phyloP scores from a whole-genome alignment of 192 early-diverging fungal genomes.

The Gamsiella multidivaricata region DNA sequence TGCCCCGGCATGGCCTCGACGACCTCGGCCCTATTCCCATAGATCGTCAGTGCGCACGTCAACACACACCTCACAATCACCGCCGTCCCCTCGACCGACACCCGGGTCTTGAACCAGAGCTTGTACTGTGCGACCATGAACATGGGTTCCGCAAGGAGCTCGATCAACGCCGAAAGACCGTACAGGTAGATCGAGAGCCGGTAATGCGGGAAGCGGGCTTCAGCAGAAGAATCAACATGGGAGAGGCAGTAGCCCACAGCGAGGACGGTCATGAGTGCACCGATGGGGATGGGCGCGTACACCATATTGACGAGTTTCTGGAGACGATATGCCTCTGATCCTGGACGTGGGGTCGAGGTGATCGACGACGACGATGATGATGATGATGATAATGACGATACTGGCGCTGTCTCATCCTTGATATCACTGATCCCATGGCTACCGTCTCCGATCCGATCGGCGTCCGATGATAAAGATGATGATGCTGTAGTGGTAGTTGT shows the following conservation, averaged over 20 bases:
- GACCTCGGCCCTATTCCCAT: constrained; percentile 45
- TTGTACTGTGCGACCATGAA: constrained; percentile 78
- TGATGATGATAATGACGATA: not conserved
- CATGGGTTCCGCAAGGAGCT: constrained; percentile 88
- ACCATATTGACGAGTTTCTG: constrained; percentile 80
- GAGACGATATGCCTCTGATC: constrained; percentile 34
- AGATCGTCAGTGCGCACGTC: constrained; percentile 72
- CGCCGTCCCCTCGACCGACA: constrained; percentile 84
- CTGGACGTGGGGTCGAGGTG: constrained; percentile 23
- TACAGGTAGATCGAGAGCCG: constrained; percentile 70
- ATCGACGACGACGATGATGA: not conserved
- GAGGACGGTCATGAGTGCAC: constrained; percentile 66
- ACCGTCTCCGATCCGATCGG: too few relatives aligned
- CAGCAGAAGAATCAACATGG: constrained; percentile 39
- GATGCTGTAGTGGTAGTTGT: not conserved
- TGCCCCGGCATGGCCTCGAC: not conserved
- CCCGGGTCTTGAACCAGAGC: constrained; percentile 82
- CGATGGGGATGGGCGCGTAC: constrained; percentile 74
- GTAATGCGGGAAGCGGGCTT: constrained; percentile 59
- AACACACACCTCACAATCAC: constrained; percentile 78
- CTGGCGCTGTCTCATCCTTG: not conserved
- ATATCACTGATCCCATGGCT: too few relatives aligned
- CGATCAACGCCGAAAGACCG: constrained; percentile 79
- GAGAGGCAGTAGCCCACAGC: constrained; percentile 65
- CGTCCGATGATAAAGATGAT: not conserved